Conservation (phyloP, 2,329 filamentous ascomycete genomes). For the Penicillium palitans region DNA sequence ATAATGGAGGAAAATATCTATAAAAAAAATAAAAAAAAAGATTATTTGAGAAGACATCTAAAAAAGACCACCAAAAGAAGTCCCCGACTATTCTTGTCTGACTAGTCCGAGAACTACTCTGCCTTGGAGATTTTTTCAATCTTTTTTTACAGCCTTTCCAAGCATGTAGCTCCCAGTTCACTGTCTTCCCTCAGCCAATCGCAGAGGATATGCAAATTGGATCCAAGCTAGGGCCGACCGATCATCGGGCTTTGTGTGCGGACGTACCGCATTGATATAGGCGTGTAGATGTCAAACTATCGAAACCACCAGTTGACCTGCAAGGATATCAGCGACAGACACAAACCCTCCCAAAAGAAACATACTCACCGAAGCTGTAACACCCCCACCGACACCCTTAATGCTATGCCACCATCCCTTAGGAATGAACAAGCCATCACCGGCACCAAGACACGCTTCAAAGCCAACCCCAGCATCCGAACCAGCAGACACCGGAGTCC, state of each 20-base stretch:
- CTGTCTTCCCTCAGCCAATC: no score
- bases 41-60: no score
- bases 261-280: neutral
- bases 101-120: neutral
- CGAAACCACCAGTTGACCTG: conserved; percentile 80
- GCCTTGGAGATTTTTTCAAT: neutral
- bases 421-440: conserved; percentile 76
- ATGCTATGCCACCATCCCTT: conserved; percentile 87
- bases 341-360: neutral
- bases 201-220: neutral
- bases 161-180: neutral
- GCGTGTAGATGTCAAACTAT: conserved; percentile 32
- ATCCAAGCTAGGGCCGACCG: neutral
- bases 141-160: neutral
- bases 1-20: no score
- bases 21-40: no score
- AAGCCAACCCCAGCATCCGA: conserved; percentile 31
- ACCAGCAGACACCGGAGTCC: conserved; percentile 28
- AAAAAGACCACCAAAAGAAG: no score
- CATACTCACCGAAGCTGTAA: conserved; percentile 58
- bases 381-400: conserved; percentile 59
- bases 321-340: conserved; percentile 14
- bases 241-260: no score
- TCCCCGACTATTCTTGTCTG: neutral
- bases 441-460: conserved; percentile 61